phyloP scores from a whole-genome alignment of 352 stramenopile genomes.

The Phytophthora fragariae region DNA sequence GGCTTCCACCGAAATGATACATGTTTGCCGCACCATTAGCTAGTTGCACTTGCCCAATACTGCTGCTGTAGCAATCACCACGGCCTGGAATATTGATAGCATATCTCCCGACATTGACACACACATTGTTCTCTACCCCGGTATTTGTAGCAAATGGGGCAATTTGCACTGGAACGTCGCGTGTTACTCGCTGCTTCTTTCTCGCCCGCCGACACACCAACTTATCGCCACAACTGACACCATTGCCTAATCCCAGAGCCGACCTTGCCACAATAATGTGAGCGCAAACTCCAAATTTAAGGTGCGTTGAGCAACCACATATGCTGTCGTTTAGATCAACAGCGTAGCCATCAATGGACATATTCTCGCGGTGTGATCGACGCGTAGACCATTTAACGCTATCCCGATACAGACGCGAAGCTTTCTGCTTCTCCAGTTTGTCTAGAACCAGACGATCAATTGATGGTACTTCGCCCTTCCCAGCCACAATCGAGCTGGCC shows the following conservation, averaged over 20 bases:
- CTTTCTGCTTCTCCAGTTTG: constrained; percentile 8
- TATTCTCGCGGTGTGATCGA: not conserved
- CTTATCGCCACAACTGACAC: constrained; percentile 2
- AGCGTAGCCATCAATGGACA: not conserved
- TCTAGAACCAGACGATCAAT: not conserved
- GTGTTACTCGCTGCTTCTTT: not conserved
- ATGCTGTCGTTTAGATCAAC: constrained; percentile 1
- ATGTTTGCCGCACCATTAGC: no score
- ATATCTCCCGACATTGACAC: no score
- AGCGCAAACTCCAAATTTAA: constrained; percentile 18
- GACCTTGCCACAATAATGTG: constrained; percentile 11
- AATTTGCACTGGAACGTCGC: no score
- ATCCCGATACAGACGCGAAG: constrained; percentile 1
- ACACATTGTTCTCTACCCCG: no score
- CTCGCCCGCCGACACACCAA: constrained; percentile 6
- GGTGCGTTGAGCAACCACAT: constrained; percentile 8
- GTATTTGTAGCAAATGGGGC: no score
- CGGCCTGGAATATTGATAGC: no score
- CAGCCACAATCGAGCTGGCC: not conserved
- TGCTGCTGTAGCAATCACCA: no score
- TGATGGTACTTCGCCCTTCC: not conserved
- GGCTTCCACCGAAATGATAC: no score
- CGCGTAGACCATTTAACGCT: constrained; percentile 19
- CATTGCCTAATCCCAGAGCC: constrained; percentile 1
- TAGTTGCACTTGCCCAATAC: no score